Percentiles rank a stretch among this genome's conserved stretches.
Conservation (phyloP, 169 alveolate species). For the Eimeria acervulina region DNA sequence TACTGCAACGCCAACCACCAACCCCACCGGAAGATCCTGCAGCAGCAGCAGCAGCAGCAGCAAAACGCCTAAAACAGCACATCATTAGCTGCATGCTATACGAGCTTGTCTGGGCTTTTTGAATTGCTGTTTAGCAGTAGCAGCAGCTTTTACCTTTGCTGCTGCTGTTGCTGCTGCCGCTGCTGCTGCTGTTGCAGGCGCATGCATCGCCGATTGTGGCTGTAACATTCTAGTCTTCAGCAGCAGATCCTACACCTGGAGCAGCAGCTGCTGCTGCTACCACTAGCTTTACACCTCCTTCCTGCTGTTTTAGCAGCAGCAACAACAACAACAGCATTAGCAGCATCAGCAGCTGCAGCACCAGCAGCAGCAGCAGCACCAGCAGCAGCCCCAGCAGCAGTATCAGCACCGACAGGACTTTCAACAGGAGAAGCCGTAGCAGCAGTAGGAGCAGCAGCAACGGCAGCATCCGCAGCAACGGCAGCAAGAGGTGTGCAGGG, state of each 20-base stretch:
- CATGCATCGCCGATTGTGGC: background rate
- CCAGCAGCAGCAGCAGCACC: slow-evolving; percentile 4
- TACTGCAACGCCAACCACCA: background rate
- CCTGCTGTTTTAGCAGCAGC: background rate
- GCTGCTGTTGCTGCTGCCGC: background rate
- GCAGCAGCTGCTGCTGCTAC: slow-evolving; percentile 5
- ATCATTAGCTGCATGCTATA: too few relatives aligned
- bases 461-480: too few relatives aligned
- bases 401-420: background rate
- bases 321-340: background rate
- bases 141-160: slow-evolving; percentile 13
- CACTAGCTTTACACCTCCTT: background rate
- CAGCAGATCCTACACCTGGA: background rate
- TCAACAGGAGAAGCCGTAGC: background rate
- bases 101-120: too few relatives aligned
- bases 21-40: background rate
- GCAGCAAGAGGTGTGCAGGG: too few relatives aligned
- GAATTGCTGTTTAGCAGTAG: background rate
- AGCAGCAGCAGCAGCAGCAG: slow-evolving; percentile 4
- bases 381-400: too few relatives aligned
- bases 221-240: background rate
- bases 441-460: background rate
- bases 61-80: background rate
- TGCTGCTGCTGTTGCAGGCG: slow-evolving; percentile 14
- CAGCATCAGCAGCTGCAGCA: background rate